Evolutionary conservation across 768 basidiomycete genomes (phyloP), one percentile per base, ranked within the genome.

Genomic region (Mycena vulgaris): DNA sequence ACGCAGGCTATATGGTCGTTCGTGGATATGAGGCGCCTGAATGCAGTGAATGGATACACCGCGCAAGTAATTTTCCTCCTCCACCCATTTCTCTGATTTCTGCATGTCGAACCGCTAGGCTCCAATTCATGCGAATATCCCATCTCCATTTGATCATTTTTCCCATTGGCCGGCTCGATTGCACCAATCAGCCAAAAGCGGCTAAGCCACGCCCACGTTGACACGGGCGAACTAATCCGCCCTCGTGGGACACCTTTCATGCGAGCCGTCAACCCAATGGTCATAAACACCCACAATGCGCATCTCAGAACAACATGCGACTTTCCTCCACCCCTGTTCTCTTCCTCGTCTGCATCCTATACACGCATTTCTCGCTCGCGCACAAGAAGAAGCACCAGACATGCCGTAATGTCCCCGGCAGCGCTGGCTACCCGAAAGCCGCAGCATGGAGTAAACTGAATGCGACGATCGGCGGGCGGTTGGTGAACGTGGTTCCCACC

Each of bases 131-230:
- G 52, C 31, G 52, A 53, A n/a, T 35, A 53, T 53, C 56, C 25
- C 56, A 57, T 39, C 56, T 57, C 56, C 37, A 57, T 57, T 57
- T 57, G 23, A 25, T 57, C 23, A 57, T 57, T 57, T 57, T 35
- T 19, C 33, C 53, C 52, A 35, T 35, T 35, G 52, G 33, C 19
- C 35, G 33, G 35, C 53, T 56, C 53, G 21, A 27, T 31, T 35
- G 53, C 53, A 56, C 35, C 53, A 53, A 53, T 53, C 21, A 57
- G 56, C 56, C 56, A 57, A 57, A 57, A 57, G 37, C 56, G 40
- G 56, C 23, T 60, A 45, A 40, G 40, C 57, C 40, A 23, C 51
- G 13, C 42, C 42, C 55, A 37, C 31, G 53, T 55, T 31, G 33
- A 33, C 53, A 33, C 35, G 33, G 37, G 37, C n/a, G 42, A 45